These are phyloP conservation scores for Pelargonium australe DNA, from an alignment of 441 rosid species.

Conservation along the genomic window DNA sequence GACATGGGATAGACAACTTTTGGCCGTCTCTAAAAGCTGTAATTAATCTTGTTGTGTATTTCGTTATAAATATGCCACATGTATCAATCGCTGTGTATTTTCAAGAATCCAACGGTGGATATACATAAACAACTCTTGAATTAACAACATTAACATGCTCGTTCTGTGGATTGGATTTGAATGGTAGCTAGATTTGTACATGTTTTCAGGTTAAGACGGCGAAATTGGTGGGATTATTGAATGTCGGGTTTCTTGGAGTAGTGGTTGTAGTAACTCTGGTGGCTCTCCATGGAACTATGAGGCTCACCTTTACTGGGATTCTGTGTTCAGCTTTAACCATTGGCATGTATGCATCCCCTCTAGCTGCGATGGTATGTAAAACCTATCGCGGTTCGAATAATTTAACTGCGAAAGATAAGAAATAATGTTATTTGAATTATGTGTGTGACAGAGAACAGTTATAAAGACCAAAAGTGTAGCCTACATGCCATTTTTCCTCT, in stretches of 20 bases:
- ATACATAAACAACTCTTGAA: no score
- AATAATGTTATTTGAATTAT: background rate
- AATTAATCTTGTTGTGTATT: no score
- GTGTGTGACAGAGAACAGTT: constrained; percentile 51
- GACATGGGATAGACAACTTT: no score
- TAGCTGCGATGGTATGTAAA: constrained; percentile 37
- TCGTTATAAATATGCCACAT: no score
- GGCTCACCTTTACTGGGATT: constrained; percentile 40
- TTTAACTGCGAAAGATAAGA: no score
- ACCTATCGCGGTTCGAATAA: background rate
- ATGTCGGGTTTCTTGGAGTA: constrained; percentile 37
- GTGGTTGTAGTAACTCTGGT: constrained; percentile 41
- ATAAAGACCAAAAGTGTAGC: constrained; percentile 58
- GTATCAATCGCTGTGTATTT: no score
- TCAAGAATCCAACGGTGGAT: no score
- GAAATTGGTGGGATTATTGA: constrained; percentile 29
- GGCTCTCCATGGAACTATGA: constrained; percentile 30
- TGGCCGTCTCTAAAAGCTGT: background rate
- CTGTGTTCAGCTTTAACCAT: constrained; percentile 41
- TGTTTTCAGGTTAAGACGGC: constrained; percentile 33
- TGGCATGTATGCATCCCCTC: constrained; percentile 56
- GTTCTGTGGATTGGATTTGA: no score
- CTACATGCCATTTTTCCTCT: constrained; percentile 72
- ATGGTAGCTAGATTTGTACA: background rate
- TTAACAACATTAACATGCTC: no score